Conservation (phyloP, 2,329 filamentous ascomycete species). For the Neofusicoccum sp. region DNA sequence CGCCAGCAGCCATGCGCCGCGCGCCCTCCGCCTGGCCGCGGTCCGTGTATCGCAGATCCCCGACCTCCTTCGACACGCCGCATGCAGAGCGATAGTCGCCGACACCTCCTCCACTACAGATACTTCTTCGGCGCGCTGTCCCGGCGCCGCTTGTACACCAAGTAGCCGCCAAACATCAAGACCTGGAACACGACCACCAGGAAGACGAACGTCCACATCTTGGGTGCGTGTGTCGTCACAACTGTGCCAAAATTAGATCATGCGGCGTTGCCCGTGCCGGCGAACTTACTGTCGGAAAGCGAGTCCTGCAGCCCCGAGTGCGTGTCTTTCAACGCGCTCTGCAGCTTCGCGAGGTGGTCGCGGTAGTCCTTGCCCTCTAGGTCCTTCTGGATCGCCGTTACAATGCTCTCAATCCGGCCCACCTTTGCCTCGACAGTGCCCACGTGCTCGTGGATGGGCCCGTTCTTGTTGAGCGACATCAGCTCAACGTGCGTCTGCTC, state of each 20-base stretch:
- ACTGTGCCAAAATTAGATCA: slow-evolving; percentile 36
- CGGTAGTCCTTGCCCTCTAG: slow-evolving; percentile 58
- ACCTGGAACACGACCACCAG: slow-evolving; percentile 74
- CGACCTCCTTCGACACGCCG: neutral
- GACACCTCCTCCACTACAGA: slow-evolving; percentile 50
- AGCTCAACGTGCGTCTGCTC: slow-evolving; percentile 60
- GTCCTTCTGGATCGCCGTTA: slow-evolving; percentile 53
- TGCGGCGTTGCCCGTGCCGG: slow-evolving; percentile 47
- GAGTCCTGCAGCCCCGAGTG: slow-evolving; percentile 49
- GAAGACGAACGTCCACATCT: slow-evolving; percentile 63
- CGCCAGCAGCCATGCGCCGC: neutral
- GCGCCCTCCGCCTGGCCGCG: neutral
- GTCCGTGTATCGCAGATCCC: neutral
- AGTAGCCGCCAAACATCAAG: slow-evolving; percentile 65
- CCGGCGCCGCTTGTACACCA: slow-evolving; percentile 77
- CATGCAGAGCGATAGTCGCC: neutral
- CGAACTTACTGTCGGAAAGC: slow-evolving; percentile 35
- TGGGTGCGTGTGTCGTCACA: slow-evolving; percentile 54
- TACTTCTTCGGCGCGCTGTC: slow-evolving; percentile 86
- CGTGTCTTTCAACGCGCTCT: slow-evolving; percentile 53
- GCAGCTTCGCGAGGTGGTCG: slow-evolving; percentile 53
- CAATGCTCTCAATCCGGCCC: slow-evolving; percentile 49
- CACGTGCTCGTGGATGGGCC: slow-evolving; percentile 32
- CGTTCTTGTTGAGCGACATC: slow-evolving; percentile 26
- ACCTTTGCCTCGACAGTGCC: slow-evolving; percentile 46